phyloP scores from a whole-genome alignment of 2,329 filamentous ascomycete genomes.

The Xylariaceae sp. region DNA sequence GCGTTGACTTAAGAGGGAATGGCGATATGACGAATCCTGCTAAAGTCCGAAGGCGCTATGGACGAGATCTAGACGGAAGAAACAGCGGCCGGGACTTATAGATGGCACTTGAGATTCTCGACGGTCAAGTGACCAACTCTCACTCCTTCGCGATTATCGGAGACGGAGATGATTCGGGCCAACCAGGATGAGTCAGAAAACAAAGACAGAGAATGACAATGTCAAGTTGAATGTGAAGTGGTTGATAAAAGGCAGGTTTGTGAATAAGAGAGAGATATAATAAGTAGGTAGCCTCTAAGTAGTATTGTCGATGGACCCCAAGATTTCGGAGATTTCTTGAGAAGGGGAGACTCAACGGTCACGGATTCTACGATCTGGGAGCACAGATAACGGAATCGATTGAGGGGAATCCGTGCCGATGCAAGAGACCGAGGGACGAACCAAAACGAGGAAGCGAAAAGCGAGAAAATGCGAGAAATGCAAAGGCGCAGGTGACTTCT shows the following conservation, averaged over 20 bases:
- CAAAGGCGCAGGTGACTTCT: background rate
- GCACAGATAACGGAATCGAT: background rate
- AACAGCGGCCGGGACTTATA: background rate
- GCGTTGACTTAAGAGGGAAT: background rate
- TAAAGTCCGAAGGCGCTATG: background rate
- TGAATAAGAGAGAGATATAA: background rate
- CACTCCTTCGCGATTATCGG: background rate
- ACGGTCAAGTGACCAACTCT: background rate
- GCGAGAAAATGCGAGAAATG: background rate
- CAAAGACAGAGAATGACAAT: background rate
- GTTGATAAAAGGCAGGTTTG: background rate
- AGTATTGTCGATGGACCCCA: background rate
- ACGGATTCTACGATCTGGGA: background rate
- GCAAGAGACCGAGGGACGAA: background rate
- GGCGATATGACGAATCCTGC: slow-evolving; percentile 1
- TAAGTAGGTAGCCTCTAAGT: background rate
- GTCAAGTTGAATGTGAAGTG: background rate
- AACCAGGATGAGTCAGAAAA: background rate
- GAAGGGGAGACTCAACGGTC: background rate
- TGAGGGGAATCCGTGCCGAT: background rate
- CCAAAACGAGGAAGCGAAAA: background rate
- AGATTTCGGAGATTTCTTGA: background rate
- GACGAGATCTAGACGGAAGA: background rate
- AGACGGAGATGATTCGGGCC: background rate
- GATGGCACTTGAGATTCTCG: background rate